phyloP scores from a whole-genome alignment of 371 early-diverging fungal genomes.

The Lichtheimia corymbifera region DNA sequence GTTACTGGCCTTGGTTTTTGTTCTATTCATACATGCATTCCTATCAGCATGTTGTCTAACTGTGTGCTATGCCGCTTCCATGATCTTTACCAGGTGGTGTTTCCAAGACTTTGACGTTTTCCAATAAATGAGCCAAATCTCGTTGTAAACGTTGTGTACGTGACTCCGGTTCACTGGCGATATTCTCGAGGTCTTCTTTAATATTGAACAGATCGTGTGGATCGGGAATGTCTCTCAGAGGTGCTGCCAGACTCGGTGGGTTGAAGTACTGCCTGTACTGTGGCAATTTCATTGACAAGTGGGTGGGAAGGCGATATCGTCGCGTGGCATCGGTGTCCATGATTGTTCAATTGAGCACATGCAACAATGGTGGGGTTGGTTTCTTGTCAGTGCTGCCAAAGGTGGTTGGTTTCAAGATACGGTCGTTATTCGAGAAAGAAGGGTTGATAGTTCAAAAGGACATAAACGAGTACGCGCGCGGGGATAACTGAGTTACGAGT shows the following conservation, averaged over 20 bases:
- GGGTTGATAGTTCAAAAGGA: too few species aligned
- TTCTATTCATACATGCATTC: too few species aligned
- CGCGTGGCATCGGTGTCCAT: conserved; percentile 4
- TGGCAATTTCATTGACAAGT: conserved; percentile 12
- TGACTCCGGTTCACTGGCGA: conserved; percentile 23
- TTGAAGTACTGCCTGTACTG: conserved; percentile 14
- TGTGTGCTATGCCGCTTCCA: background rate
- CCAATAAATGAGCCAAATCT: conserved; percentile 20
- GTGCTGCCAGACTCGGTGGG: conserved; percentile 12
- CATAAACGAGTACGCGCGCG: too few species aligned
- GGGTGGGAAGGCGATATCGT: conserved; percentile 7
- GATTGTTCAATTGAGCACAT: background rate
- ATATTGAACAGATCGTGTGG: conserved; percentile 30
- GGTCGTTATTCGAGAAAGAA: too few species aligned
- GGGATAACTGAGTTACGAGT: too few species aligned
- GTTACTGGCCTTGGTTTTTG: conserved; percentile 5
- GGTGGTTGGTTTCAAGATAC: too few species aligned
- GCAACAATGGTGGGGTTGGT: too few species aligned
- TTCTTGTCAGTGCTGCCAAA: too few species aligned
- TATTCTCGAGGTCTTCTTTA: conserved; percentile 33
- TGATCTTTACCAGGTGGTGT: conserved; percentile 1
- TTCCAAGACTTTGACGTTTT: conserved; percentile 18
- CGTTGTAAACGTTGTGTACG: conserved; percentile 23
- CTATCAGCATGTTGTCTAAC: too few species aligned
- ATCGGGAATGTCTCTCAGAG: conserved; percentile 30